Evolutionary conservation across 2,329 filamentous ascomycete species (phyloP).

Genomic region (Moelleriella libera): DNA sequence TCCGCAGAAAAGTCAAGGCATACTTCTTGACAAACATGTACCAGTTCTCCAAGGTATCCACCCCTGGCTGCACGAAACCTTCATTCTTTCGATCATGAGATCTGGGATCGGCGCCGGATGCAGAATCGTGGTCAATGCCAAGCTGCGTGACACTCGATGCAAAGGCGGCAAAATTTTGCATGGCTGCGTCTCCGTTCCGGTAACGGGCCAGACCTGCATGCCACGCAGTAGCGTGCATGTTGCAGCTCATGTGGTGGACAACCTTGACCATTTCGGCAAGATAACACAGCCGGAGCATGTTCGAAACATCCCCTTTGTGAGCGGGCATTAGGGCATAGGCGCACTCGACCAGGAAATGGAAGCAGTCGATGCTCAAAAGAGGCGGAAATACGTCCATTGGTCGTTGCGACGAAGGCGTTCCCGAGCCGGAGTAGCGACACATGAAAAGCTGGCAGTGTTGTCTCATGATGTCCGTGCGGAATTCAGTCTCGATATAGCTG

Average conservation of each 20-base stretch:
- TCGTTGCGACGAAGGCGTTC: conserved; percentile 5
- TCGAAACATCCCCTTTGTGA: conserved; percentile 58
- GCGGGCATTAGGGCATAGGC: conserved; percentile 56
- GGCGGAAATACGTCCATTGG: conserved; percentile 36
- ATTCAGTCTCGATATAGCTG: conserved; percentile 52
- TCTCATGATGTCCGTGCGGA: conserved; percentile 50
- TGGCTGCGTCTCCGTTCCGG: conserved; percentile 27
- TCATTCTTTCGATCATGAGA: conserved; percentile 21
- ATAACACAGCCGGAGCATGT: conserved; percentile 76
- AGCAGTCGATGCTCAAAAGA: conserved; percentile 55
- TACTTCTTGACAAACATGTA: conserved; percentile 62
- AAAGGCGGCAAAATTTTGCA: conserved; percentile 42
- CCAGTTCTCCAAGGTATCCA: conserved; percentile 38
- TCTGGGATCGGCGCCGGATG: conserved; percentile 6
- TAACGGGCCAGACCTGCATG: conserved; percentile 28
- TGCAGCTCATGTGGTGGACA: conserved; percentile 43
- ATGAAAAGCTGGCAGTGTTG: conserved; percentile 69
- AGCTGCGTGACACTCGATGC: conserved; percentile 32
- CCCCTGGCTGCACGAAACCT: conserved; percentile 40
- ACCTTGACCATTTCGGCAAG: conserved; percentile 83
- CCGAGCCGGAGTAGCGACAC: conserved; percentile 32
- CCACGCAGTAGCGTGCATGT: conserved; percentile 36
- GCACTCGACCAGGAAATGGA: conserved; percentile 70
- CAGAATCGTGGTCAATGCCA: conserved; percentile 23
- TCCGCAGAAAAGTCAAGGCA: conserved; percentile 79